These are phyloP conservation scores for Isabelozyma rhagii DNA, from an alignment of 805 yeast species.

Conservation along the genomic window DNA sequence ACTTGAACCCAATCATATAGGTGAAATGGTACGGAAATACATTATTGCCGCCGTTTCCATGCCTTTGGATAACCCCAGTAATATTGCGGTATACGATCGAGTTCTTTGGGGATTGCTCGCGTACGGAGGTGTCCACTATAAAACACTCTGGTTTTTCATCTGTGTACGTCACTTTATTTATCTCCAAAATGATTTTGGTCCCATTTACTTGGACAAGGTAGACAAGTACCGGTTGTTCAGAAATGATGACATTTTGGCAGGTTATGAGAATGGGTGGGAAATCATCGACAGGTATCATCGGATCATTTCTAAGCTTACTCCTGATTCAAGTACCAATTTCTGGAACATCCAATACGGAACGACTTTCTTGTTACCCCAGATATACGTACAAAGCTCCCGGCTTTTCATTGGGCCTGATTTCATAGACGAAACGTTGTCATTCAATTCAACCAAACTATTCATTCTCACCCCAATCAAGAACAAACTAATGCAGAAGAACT, in stretches of 20 bases:
- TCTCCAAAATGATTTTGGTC: slow-evolving; percentile 17
- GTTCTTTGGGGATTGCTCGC: slow-evolving; percentile 42
- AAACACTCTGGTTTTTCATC: slow-evolving; percentile 41
- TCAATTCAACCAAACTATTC: background rate
- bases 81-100: slow-evolving; percentile 29
- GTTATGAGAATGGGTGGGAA: slow-evolving; percentile 14
- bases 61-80: slow-evolving; percentile 35
- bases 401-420: background rate
- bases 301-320: slow-evolving; percentile 2
- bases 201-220: slow-evolving; percentile 19
- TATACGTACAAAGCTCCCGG: slow-evolving; percentile 9
- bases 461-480: background rate
- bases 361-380: slow-evolving; percentile 17
- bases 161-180: slow-evolving; percentile 27
- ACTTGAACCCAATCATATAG: slow-evolving; percentile 9
- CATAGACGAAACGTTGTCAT: background rate
- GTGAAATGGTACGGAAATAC: slow-evolving; percentile 37
- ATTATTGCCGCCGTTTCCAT: slow-evolving; percentile 29
- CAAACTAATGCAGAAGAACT: background rate
- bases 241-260: slow-evolving; percentile 7
- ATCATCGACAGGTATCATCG: slow-evolving; percentile 10
- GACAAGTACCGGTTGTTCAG: slow-evolving; percentile 22
- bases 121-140: slow-evolving; percentile 43
- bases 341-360: slow-evolving; percentile 13
- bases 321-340: slow-evolving; percentile 6